Base-by-base conservation (phyloP, 306 rosid genomes). In the Datisca glomerata region DNA sequence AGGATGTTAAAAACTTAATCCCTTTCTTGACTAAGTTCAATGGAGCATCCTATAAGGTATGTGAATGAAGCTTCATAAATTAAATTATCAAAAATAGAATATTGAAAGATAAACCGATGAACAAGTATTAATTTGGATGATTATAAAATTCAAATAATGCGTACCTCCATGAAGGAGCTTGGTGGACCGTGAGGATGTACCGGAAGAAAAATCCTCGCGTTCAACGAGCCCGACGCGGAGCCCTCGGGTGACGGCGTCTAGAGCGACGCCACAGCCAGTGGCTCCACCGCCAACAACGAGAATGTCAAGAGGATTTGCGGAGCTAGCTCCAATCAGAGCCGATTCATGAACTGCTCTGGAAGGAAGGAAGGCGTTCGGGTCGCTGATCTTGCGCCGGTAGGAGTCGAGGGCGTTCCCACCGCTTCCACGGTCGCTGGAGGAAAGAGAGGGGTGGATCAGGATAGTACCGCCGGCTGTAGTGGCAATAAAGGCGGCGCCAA, bases 161-260 rank as follows among this genome's bases (percentile, higher is more conserved):
- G 13, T 68, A 86, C 98, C 98, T 75, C 98, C 98, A 57, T 91
- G 98, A 48, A 91, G 75, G 24, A 91, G 96, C 72, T 91, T 91
- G 6, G 98, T 91, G 60, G 98, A 91, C 50, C 98, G 83, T 8
- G 98, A 91, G 4, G 98, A 91, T 21, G 98, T 91, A 33, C 98
- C 98, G 8, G 98, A 66, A 13, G 92, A 71, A 46, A 91, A 91
- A 66, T 91, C 98, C 69, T 91, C 96, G 20, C 96, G 63, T 70
- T 91, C 98, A 38, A 91, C 98, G 17, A 91, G 86, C 12, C 98
- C 98, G 22, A 91, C 94, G 13, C 75, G 78, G 45, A 84, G 98
- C 15, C 98, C 98, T 6, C 98, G 65, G 6, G 96, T 80, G 45
- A 69, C 94, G 4, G 94, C 93, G 7, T 91, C 96, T 2, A 91